Base-by-base conservation (phyloP, 495 filamentous ascomycete genomes). In the Amniculicola lignicola region DNA sequence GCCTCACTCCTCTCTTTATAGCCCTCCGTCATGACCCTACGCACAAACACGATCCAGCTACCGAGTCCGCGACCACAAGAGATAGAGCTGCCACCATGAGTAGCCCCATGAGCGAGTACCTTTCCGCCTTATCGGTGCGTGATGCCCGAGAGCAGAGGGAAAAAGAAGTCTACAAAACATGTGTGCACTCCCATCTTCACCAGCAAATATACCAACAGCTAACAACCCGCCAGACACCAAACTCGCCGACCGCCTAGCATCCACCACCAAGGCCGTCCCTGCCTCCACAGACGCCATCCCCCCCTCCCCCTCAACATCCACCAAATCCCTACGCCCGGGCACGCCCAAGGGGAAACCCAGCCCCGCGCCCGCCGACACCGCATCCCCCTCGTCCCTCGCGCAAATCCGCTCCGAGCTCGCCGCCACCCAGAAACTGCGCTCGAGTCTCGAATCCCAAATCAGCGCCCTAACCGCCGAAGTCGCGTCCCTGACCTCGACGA, bases 201-300 rank as follows among this genome's bases (percentile, higher is more conserved):
- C n/a, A n/a, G n/a, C n/a, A n/a, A n/a, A 10, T 18, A 24, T 33
- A 35, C 6, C 22, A 51, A 11, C 55, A n/a, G 33, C 29, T 9
- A 37, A 23, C 5, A 57, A 18, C 15, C 31, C 5, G 28, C 9
- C 46, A 73, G 70, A 72, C 35, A 74, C 71, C 28, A 70, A 67
- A 41, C 70, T 74, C 38, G 71, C 71, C 46, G 71, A 72, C 63
- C 71, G 70, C 38, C 65, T 70, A 19, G 68, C 65, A 31, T 61
- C 39, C 1, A n/a, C 39, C 11, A 19, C 33, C 0, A 53, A 46
- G n/a, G 27, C 57, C 1, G 14, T 62, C 33, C 23, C 57, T 2
- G 9, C 46, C 6, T 12, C 7, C 9, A 18, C 11, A 6, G 9
- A 10, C 5, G 14, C 64, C 11, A 22, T 29, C 18, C 35, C 52